Base-by-base conservation (phyloP, 371 early-diverging fungal genomes). In the Syncephalastrum contaminatum region DNA sequence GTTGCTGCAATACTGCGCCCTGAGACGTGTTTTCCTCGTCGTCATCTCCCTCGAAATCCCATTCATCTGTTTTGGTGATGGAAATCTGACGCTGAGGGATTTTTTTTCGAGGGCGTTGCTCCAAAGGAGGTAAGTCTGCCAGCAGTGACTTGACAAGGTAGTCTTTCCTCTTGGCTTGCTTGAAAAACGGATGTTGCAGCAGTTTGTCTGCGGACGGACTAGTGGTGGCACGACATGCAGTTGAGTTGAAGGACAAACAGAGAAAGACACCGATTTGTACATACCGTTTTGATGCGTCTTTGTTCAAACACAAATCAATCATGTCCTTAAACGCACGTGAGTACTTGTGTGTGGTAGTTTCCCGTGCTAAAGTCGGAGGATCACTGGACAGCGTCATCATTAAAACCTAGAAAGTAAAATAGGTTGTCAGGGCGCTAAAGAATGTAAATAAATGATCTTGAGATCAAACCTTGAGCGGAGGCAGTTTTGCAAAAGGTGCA, bases 371-470 rank as follows among this genome's bases (percentile, higher is more conserved):
- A 6, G 92, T 92, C 1, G 95, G 95, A 14, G 95, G 93, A 40
- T 91, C 91, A 60, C 87, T 89, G 20, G 89, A 88, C n/a, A 94
- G 76, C 4, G 93, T 94, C 70, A 92, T 69, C 91, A 91, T 91
- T 12, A 94, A 63, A 5, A 92, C 91, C 66, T 66, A 30, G 20
- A 15, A 21, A 1, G 89, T 85, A 10, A 91, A 44, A 94, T 92
- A 49, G 36, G 36, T 12, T 30, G 36, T 30, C 36, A 30, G 36
- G 36, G 36, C 36, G 36, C 36, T 30, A 30, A 30, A 30, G 36
- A 30, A 30, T 30, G 36, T 30, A 30, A 30, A 30, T 30, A 30
- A 30, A 30, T 30, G 36, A 30, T 10, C 36, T 30, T 12, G 10
- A 45, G 21, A 45, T 53, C 30, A 18, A 64, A 60, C 88, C 79